Percentiles rank a stretch among this genome's conserved stretches.
phyloP scores from a whole-genome alignment of 306 rosid genomes.

The Macrotyloma uniflorum region DNA sequence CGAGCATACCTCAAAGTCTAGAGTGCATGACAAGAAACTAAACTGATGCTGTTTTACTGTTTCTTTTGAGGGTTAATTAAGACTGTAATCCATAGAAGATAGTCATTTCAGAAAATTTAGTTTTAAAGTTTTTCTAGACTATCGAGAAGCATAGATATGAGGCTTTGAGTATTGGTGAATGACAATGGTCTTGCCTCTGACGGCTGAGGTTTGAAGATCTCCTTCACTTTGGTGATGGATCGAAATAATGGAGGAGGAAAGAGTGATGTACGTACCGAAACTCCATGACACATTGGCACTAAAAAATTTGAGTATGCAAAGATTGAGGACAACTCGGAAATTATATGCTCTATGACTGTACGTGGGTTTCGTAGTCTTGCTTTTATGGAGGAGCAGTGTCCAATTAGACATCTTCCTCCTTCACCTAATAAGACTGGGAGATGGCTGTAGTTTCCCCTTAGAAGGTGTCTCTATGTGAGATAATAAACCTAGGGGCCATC shows the following conservation, averaged over 20 bases:
- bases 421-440: not conserved
- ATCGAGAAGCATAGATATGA: not conserved
- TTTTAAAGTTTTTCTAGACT: not conserved
- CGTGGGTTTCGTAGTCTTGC: not conserved
- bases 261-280: not conserved
- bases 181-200: not conserved
- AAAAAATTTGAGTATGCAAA: not conserved
- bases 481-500: not conserved
- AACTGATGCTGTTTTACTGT: not conserved
- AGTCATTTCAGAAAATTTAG: not conserved
- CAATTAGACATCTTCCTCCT: not conserved
- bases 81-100: constrained; percentile 9
- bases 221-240: not conserved
- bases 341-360: not conserved
- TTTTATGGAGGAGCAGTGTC: not conserved
- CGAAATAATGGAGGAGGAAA: not conserved
- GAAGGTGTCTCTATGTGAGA: not conserved
- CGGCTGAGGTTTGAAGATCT: not conserved
- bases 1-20: not conserved
- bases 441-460: not conserved
- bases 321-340: not conserved
- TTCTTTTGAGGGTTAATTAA: constrained; percentile 18
- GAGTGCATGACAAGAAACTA: not conserved
- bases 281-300: not conserved
- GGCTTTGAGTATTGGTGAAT: not conserved